Percentiles rank a stretch among this genome's conserved stretches.
These are phyloP conservation scores for Chalciporus sphaerocephalus DNA, from an alignment of 768 basidiomycete genomes.

Conservation along the genomic window DNA sequence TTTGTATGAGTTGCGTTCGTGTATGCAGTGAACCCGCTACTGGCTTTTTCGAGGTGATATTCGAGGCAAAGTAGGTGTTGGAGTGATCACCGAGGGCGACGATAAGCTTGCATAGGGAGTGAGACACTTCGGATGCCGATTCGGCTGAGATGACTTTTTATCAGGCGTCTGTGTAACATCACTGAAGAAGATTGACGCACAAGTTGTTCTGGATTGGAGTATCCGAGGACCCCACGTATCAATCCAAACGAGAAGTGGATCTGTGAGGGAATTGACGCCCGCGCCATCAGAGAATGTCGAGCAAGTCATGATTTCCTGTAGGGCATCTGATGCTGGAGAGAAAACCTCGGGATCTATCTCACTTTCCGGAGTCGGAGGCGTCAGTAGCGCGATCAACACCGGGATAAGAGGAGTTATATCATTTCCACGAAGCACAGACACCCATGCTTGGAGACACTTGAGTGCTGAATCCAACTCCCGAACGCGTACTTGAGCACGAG, in stretches of 20 bases:
- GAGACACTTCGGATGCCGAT: conserved; percentile 51
- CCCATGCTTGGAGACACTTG: conserved; percentile 82
- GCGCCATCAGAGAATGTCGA: conserved; percentile 69
- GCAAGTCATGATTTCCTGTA: conserved; percentile 74
- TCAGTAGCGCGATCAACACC: conserved; percentile 49
- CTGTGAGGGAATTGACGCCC: conserved; percentile 69
- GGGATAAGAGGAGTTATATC: conserved; percentile 68
- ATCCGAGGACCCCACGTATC: conserved; percentile 50
- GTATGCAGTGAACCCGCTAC: conserved; percentile 32
- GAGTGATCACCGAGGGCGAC: conserved; percentile 85
- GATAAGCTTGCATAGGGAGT: conserved; percentile 76
- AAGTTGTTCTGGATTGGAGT: conserved; percentile 33
- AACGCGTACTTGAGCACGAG: conserved; percentile 26
- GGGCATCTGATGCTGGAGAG: conserved; percentile 59
- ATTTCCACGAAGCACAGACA: conserved; percentile 59
- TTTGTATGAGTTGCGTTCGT: conserved; percentile 56
- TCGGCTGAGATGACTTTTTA: conserved; percentile 16
- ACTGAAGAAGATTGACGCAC: conserved; percentile 26
- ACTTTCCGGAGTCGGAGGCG: conserved; percentile 26
- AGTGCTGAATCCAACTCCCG: conserved; percentile 65
- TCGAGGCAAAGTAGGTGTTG: conserved; percentile 64
- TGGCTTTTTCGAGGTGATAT: conserved; percentile 49
- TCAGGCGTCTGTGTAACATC: background rate
- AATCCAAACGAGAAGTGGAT: conserved; percentile 82
- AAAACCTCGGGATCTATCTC: conserved; percentile 52